phyloP scores from a whole-genome alignment of 1,284 basidiomycete species.

The Apiotrichum veenhuisii region DNA sequence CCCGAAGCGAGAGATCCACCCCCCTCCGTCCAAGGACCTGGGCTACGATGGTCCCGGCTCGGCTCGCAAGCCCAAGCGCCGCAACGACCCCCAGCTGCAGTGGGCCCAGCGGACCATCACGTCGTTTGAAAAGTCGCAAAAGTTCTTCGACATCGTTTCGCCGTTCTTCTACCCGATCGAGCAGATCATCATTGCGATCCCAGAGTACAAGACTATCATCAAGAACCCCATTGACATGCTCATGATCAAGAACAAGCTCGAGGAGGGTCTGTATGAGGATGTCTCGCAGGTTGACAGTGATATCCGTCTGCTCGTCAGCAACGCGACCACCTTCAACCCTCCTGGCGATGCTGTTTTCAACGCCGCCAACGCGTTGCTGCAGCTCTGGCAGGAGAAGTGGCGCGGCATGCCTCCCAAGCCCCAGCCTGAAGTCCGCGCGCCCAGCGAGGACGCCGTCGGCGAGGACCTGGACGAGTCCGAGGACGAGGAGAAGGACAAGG shows the following conservation, averaged over 20 bases:
- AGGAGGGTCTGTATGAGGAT: slow-evolving; percentile 67
- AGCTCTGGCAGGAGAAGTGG: slow-evolving; percentile 89
- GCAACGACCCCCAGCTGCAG: slow-evolving; percentile 76
- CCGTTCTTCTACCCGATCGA: slow-evolving; percentile 94
- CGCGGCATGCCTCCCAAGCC: slow-evolving; percentile 62
- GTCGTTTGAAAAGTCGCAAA: slow-evolving; percentile 71
- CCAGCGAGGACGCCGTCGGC: slow-evolving; percentile 53
- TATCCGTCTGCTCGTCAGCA: slow-evolving; percentile 88
- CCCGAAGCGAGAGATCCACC: slow-evolving; percentile 95
- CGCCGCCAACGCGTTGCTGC: slow-evolving; percentile 74
- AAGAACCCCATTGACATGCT: slow-evolving; percentile 92
- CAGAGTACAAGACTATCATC: slow-evolving; percentile 78
- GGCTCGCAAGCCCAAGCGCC: slow-evolving; percentile 55
- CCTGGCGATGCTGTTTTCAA: slow-evolving; percentile 78
- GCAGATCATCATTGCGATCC: slow-evolving; percentile 63
- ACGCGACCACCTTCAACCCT: slow-evolving; percentile 91
- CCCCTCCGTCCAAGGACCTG: slow-evolving; percentile 86
- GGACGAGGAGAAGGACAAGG: slow-evolving; percentile 51
- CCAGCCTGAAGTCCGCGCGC: slow-evolving; percentile 39
- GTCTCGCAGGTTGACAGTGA: slow-evolving; percentile 80
- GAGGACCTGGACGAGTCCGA: slow-evolving; percentile 53
- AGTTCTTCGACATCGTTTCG: slow-evolving; percentile 66
- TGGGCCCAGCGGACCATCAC: slow-evolving; percentile 67
- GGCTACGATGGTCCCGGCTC: slow-evolving; percentile 64
- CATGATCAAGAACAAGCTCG: slow-evolving; percentile 82